Evolutionary conservation across 2,329 filamentous ascomycete genomes (phyloP).

Genomic region (Monosporascus cannonballus): DNA sequence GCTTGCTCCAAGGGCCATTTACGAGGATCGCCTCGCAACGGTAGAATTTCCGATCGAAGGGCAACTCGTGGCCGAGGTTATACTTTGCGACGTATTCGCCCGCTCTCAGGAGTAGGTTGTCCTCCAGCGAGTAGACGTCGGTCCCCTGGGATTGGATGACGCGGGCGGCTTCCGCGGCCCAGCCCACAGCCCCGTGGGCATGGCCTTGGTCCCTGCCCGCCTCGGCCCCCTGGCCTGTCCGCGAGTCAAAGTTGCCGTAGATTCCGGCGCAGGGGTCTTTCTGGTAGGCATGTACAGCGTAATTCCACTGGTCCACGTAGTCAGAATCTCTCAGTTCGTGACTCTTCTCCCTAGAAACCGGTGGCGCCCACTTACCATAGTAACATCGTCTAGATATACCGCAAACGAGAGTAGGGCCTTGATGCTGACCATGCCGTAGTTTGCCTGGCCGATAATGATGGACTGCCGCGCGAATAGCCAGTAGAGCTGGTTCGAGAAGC

Average conservation of each 20-base stretch:
- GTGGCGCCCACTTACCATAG: slow-evolving; percentile 16
- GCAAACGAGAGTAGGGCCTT: slow-evolving; percentile 32
- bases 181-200: slow-evolving; percentile 24
- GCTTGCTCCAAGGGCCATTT: slow-evolving; percentile 29
- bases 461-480: slow-evolving; percentile 34
- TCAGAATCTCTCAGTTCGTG: background rate
- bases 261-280: slow-evolving; percentile 32
- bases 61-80: slow-evolving; percentile 28
- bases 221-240: slow-evolving; percentile 31
- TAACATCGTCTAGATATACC: slow-evolving; percentile 34
- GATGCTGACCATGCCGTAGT: slow-evolving; percentile 36
- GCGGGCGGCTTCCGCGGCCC: slow-evolving; percentile 28
- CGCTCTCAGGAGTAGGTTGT: slow-evolving; percentile 28
- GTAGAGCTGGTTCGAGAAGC: slow-evolving; percentile 34
- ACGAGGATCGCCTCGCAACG: slow-evolving; percentile 34
- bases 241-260: slow-evolving; percentile 21
- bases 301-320: slow-evolving; percentile 26
- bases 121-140: slow-evolving; percentile 26
- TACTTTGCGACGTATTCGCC: slow-evolving; percentile 33
- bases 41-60: slow-evolving; percentile 29
- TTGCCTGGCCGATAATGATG: slow-evolving; percentile 33
- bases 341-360: too few relatives aligned
- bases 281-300: slow-evolving; percentile 29
- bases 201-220: slow-evolving; percentile 32
- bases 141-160: slow-evolving; percentile 28